Evolutionary conservation across 1,284 basidiomycete species (phyloP).

Genomic region (Ganoderma resinaceum): DNA sequence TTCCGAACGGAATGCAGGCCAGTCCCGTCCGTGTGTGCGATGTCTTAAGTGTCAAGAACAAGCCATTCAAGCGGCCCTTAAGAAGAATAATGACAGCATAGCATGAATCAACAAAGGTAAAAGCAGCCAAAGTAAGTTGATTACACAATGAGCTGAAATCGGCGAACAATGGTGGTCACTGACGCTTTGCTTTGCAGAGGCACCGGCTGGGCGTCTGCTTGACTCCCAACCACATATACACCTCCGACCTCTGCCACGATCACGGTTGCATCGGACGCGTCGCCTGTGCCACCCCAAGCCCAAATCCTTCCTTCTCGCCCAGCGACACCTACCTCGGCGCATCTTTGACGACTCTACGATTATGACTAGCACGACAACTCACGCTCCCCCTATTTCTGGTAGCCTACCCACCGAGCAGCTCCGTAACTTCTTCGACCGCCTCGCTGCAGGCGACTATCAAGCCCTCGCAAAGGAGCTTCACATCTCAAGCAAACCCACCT

Average conservation of each 20-base stretch:
- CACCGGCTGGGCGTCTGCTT: slow-evolving; percentile 19
- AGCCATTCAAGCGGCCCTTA: background rate
- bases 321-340: slow-evolving; percentile 6
- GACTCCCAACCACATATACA: slow-evolving; percentile 18
- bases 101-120: background rate
- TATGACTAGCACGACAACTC: slow-evolving; percentile 13
- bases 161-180: slow-evolving; percentile 23
- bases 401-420: slow-evolving; percentile 15
- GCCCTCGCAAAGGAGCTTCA: slow-evolving; percentile 24
- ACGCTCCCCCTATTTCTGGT: background rate
- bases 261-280: slow-evolving; percentile 9
- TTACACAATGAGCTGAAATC: background rate
- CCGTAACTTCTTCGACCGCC: slow-evolving; percentile 29
- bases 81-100: background rate
- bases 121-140: background rate
- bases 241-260: slow-evolving; percentile 16
- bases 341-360: slow-evolving; percentile 1
- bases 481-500: slow-evolving; percentile 1
- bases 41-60: background rate
- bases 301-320: background rate
- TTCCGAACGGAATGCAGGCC: background rate
- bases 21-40: background rate
- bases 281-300: slow-evolving; percentile 1
- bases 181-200: slow-evolving; percentile 17
- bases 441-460: slow-evolving; percentile 30